Evolutionary conservation across 805 yeast genomes (phyloP), one percentile per base, ranked within the genome.

Genomic region (Metschnikowia kofuensis): DNA sequence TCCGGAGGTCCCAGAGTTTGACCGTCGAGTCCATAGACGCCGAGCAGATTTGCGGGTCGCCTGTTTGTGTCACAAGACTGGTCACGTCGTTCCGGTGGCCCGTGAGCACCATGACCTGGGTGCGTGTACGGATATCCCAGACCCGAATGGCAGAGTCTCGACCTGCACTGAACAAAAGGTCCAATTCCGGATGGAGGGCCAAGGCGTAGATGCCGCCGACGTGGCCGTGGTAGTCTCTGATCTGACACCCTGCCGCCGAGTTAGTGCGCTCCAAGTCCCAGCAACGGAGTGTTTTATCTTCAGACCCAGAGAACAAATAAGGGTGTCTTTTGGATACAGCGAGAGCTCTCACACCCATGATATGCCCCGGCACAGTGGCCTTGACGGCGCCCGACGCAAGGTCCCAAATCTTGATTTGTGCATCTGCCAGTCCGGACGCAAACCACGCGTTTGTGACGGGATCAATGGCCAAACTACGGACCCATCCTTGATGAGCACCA

Each of bases 241-340:
- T 79, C 56, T 70, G 74, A 51, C 75, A 69, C 10, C 78, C 78
- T 12, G 68, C 60, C 1, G 64, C 52, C 2, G 88, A 82, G 56
- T 81, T 81, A 58, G 91, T 89, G 60, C 83, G 80, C 65, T 92
- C 98, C 56, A 94, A 74, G 70, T 94, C 99, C 97, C 98, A 94
- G 66, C 98, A 91, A 62, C 89, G 82, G 9, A 90, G 89, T 27
- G 90, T 77, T 64, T 91, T 91, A 65, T 94, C 99, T 62, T 94
- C 98, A 39, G 96, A 87, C 26, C 94, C 91, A 12, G 92, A 82
- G 64, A 91, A 94, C 72, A 94, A 69, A 65, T 92, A 92, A 0
- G 98, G 97, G 62, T 84, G 89, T 47, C 86, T 72, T 2, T 76
- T 71, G 0, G 96, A 87, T 0, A 92, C 78, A 0, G 77, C 83